Conservation (phyloP, 345 rosid genomes). For the Moricandia moricandioides region DNA sequence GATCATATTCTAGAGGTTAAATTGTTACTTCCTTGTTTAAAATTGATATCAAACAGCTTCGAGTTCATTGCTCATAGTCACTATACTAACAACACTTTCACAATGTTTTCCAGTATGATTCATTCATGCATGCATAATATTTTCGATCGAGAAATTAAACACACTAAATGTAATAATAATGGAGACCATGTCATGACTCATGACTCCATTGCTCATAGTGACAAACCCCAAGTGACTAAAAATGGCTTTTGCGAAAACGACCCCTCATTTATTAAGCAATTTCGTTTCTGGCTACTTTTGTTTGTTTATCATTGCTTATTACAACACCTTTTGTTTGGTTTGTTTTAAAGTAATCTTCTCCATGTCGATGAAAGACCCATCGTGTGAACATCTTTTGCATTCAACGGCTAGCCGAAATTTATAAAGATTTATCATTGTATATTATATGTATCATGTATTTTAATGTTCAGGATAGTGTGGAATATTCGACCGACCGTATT, state of each 20-base stretch:
- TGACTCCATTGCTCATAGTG: conserved; percentile 2
- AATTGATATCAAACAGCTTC: not conserved
- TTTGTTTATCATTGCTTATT: not conserved
- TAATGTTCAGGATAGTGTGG: not conserved
- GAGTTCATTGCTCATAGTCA: too few relatives aligned
- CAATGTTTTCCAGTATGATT: too few relatives aligned
- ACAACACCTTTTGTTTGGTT: not conserved
- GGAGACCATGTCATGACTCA: conserved; percentile 20
- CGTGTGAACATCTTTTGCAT: conserved; percentile 29
- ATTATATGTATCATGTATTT: not conserved
- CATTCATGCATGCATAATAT: too few relatives aligned
- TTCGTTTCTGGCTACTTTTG: conserved; percentile 23
- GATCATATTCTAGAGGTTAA: not conserved
- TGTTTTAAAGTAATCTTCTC: not conserved
- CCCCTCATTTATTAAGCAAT: not conserved
- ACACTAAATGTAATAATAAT: too few relatives aligned
- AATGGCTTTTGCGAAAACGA: conserved; percentile 20
- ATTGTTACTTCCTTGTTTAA: not conserved
- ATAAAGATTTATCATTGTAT: not conserved
- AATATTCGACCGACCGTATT: conserved; percentile 5
- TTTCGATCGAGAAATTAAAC: too few relatives aligned
- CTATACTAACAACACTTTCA: too few relatives aligned
- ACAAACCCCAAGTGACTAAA: conserved; percentile 23
- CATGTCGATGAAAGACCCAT: not conserved
- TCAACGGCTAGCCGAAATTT: conserved; percentile 30